Percentiles rank a stretch among this genome's conserved stretches.
phyloP scores from a whole-genome alignment of 805 yeast genomes.

The Candida gorgasii region DNA sequence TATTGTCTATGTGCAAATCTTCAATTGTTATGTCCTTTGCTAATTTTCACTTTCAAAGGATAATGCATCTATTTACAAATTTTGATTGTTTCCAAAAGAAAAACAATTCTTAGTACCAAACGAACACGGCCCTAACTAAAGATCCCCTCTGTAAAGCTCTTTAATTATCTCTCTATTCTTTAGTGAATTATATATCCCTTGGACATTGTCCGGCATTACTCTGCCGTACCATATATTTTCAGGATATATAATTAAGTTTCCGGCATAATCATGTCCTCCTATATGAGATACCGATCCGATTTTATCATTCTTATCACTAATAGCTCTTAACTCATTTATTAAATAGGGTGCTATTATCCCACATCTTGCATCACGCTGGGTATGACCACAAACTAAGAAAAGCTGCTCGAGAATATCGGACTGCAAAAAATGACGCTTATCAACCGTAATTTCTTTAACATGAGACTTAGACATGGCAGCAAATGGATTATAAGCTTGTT shows the following conservation, averaged over 20 bases:
- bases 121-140: neutral
- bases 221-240: conserved; percentile 74
- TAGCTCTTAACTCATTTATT: conserved; percentile 50
- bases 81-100: no score
- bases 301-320: conserved; percentile 21
- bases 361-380: conserved; percentile 63
- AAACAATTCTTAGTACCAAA: no score
- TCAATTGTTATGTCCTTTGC: no score
- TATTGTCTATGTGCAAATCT: no score
- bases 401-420: conserved; percentile 24
- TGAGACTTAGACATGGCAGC: neutral
- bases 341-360: conserved; percentile 55
- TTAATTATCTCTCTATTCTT: conserved; percentile 49
- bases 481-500: conserved; percentile 29
- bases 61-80: no score
- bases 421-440: conserved; percentile 2
- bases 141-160: conserved; percentile 56
- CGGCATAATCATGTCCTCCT: conserved; percentile 89
- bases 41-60: no score
- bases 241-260: conserved; percentile 64
- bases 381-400: conserved; percentile 67
- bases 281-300: conserved; percentile 71
- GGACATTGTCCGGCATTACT: conserved; percentile 65
- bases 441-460: neutral
- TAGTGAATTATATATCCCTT: conserved; percentile 64